phyloP scores from a whole-genome alignment of 2,329 filamentous ascomycete species.

The Botryotinia convoluta region DNA sequence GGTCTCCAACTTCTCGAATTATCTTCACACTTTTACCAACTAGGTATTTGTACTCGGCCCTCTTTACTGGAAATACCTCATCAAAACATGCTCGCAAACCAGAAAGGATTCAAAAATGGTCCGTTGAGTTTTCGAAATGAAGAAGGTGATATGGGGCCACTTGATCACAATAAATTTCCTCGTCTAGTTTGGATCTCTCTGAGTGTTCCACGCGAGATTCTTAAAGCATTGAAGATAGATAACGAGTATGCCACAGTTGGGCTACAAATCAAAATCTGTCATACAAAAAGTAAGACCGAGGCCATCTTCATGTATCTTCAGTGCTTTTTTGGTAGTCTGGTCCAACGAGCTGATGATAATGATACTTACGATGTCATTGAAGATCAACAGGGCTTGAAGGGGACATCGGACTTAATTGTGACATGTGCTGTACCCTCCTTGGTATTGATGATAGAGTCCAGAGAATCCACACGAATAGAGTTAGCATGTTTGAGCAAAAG shows the following conservation, averaged over 20 bases:
- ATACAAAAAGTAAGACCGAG: neutral
- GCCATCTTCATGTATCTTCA: neutral
- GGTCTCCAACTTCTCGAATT: neutral
- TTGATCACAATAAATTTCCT: slow-evolving; percentile 15
- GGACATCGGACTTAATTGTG: neutral
- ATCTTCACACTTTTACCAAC: neutral
- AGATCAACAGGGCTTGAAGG: neutral
- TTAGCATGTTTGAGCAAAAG: neutral
- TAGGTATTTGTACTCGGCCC: neutral
- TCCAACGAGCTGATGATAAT: neutral
- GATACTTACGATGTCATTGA: neutral
- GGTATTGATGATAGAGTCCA: neutral
- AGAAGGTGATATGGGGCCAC: neutral
- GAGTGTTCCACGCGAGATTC: slow-evolving; percentile 10
- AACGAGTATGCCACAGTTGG: neutral
- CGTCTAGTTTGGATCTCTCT: slow-evolving; percentile 18
- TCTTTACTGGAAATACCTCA: neutral
- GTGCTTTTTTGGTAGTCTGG: slow-evolving; percentile 7
- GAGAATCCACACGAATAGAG: neutral
- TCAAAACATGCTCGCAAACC: neutral
- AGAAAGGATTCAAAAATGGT: no score
- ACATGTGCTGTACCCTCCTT: slow-evolving; percentile 6
- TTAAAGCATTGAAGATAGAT: slow-evolving; percentile 5
- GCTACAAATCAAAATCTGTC: neutral
- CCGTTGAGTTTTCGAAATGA: neutral